phyloP scores from a whole-genome alignment of 495 filamentous ascomycete species.

The Hypoxylon intermedium region DNA sequence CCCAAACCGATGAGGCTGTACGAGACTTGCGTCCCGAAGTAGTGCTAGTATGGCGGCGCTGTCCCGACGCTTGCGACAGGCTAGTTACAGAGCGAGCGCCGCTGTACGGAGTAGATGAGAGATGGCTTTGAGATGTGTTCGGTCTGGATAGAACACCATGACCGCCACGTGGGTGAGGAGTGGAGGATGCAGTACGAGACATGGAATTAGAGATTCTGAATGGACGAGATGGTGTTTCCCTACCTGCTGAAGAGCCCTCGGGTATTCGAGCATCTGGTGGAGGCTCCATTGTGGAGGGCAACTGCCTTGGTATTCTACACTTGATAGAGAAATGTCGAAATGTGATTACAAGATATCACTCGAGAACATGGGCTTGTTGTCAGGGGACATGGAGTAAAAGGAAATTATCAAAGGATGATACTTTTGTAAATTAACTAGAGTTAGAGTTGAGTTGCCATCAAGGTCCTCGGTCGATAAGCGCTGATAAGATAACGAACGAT shows the following conservation, averaged over 20 bases:
- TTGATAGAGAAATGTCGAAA: background rate
- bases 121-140: constrained; percentile 19
- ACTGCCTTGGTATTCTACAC: background rate
- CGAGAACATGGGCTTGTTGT: too few species aligned
- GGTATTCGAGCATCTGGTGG: background rate
- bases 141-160: constrained; percentile 22
- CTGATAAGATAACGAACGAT: constrained; percentile 34
- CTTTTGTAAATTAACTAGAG: too few species aligned
- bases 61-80: constrained; percentile 27
- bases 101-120: constrained; percentile 30
- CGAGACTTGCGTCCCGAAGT: constrained; percentile 64
- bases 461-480: background rate
- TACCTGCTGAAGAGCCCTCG: constrained; percentile 13
- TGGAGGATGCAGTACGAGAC: constrained; percentile 29
- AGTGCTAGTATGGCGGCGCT: constrained; percentile 34
- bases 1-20: constrained; percentile 68
- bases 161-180: constrained; percentile 15
- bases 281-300: background rate
- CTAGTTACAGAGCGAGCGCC: constrained; percentile 33
- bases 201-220: constrained; percentile 6
- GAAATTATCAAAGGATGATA: too few species aligned
- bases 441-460: background rate
- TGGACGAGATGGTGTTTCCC: constrained; percentile 7
- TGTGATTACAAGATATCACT: background rate
- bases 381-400: too few species aligned